phyloP scores from a whole-genome alignment of 768 basidiomycete species.

The Boletus insuetus region DNA sequence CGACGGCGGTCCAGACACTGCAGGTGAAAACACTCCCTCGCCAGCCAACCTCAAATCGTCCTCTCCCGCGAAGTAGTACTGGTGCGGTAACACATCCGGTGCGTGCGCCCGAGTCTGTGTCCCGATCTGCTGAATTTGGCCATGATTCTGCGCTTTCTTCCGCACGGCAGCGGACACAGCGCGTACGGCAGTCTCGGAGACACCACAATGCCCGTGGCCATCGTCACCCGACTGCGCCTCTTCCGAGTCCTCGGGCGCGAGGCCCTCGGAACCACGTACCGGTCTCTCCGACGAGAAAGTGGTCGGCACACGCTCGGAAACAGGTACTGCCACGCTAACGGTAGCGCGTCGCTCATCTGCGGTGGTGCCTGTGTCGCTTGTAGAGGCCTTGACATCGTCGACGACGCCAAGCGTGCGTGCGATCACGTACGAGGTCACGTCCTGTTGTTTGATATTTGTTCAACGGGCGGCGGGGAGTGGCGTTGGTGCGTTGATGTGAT shows the following conservation, averaged over 20 bases:
- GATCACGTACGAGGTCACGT: conserved; percentile 78
- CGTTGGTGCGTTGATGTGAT: background rate
- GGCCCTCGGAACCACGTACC: conserved; percentile 10
- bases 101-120: background rate
- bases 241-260: conserved; percentile 13
- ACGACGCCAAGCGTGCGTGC: conserved; percentile 79
- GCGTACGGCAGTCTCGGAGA: background rate
- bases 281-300: background rate
- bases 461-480: background rate
- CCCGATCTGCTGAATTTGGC: background rate
- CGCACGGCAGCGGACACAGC: background rate
- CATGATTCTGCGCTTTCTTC: too few species aligned
- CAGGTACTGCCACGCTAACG: background rate
- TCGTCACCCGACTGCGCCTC: background rate
- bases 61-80: conserved; percentile 52
- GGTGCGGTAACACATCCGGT: too few species aligned
- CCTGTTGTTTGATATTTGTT: conserved; percentile 39
- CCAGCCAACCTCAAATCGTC: conserved; percentile 57
- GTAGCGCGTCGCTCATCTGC: background rate
- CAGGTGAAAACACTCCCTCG: conserved; percentile 73
- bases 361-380: conserved; percentile 44
- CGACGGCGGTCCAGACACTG: conserved; percentile 62
- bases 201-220: background rate
- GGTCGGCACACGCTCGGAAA: background rate
- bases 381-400: conserved; percentile 72